Evolutionary conservation across 257 asterid genomes (phyloP).

Genomic region (Echites panduratus): DNA sequence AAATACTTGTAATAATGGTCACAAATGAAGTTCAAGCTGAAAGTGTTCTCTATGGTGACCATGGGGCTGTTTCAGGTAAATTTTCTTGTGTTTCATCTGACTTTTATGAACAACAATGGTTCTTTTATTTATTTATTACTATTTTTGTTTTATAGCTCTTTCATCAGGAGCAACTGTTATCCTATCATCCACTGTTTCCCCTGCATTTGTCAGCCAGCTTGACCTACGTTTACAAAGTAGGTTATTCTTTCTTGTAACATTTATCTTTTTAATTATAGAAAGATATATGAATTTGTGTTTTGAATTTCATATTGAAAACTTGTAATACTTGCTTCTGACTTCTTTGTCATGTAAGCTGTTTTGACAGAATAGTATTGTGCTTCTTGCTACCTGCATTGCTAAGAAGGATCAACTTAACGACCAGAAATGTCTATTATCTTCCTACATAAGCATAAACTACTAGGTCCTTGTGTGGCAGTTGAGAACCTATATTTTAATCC

Average conservation of each 20-base stretch:
- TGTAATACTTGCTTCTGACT: not conserved
- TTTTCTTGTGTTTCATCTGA: constrained; percentile 1
- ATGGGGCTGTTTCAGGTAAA: constrained; percentile 85
- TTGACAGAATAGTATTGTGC: not conserved
- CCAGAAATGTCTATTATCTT: not conserved
- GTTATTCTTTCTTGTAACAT: constrained; percentile 24
- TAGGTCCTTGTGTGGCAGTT: not conserved
- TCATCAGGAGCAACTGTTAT: constrained; percentile 77
- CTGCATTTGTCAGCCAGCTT: constrained; percentile 78
- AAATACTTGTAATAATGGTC: constrained; percentile 81
- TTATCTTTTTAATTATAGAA: not conserved
- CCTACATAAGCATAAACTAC: not conserved
- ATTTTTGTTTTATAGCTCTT: constrained; percentile 49
- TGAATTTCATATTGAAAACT: not conserved
- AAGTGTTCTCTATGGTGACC: constrained; percentile 72
- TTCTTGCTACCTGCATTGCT: not conserved
- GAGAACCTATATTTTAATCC: not conserved
- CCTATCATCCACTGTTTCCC: constrained; percentile 94
- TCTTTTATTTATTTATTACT: constrained; percentile 22
- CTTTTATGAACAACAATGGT: constrained; percentile 19
- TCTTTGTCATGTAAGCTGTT: not conserved
- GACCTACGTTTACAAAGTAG: constrained; percentile 76
- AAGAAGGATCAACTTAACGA: not conserved
- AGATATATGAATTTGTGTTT: not conserved
- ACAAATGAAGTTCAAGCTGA: constrained; percentile 96